Percentiles rank a stretch among this genome's conserved stretches.
phyloP scores from a whole-genome alignment of 306 rosid genomes.

The Morella rubra region DNA sequence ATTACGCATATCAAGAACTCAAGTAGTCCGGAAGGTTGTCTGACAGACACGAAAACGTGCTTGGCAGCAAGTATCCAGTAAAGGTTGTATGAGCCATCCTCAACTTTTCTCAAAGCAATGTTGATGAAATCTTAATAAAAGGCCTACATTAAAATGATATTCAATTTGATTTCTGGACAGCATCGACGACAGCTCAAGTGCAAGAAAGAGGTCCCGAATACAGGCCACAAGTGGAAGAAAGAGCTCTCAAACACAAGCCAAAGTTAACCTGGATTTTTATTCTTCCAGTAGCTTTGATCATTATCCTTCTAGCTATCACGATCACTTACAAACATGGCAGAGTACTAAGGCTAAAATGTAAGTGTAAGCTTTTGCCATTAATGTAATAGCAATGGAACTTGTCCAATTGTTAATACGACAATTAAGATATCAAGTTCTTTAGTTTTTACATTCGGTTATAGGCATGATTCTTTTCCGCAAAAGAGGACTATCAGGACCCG shows the following conservation, averaged over 20 bases:
- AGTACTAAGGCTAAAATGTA: too few species aligned
- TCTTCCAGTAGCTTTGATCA: too few species aligned
- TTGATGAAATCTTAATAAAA: neutral
- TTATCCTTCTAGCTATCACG: too few species aligned
- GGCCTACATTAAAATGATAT: neutral
- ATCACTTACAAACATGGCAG: too few species aligned
- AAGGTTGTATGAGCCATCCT: too few species aligned
- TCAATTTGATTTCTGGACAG: neutral
- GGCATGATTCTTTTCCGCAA: slow-evolving; percentile 6
- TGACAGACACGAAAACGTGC: neutral
- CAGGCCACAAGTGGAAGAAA: too few species aligned
- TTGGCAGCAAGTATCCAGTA: neutral
- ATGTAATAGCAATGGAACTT: neutral
- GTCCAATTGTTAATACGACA: neutral
- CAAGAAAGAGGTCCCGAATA: neutral
- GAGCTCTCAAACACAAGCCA: too few species aligned
- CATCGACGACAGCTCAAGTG: slow-evolving; percentile 25
- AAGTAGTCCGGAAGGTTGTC: too few species aligned
- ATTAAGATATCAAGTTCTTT: neutral
- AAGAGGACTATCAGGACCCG: neutral
- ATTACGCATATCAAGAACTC: neutral
- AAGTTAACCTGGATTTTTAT: too few species aligned
- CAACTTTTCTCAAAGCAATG: neutral
- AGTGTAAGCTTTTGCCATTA: neutral
- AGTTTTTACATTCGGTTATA: neutral